Evolutionary conservation across 192 early-diverging fungal genomes (phyloP).

Genomic region (Diversispora eburnea): DNA sequence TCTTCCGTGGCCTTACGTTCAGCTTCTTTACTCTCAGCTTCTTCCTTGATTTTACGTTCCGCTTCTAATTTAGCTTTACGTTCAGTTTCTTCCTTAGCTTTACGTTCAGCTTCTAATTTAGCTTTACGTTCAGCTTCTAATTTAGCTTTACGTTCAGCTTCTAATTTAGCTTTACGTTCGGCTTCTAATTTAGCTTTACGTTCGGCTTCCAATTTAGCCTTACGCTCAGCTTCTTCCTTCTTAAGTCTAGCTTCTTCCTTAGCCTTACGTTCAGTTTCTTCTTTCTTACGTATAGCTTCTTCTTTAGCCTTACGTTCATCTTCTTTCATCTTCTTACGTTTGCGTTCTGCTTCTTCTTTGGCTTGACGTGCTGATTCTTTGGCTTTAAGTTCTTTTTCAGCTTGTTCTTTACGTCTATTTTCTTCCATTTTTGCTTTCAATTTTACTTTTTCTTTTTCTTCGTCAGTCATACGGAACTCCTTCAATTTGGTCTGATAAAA

Average conservation of each 20-base stretch:
- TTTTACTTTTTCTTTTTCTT: background rate
- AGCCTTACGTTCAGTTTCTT: background rate
- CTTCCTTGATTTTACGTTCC: background rate
- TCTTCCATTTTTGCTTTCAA: background rate
- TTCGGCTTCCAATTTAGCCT: conserved; percentile 6
- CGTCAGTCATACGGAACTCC: background rate
- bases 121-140: background rate
- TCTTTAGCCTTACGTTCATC: background rate
- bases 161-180: background rate
- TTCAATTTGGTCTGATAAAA: background rate
- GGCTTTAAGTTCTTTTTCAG: background rate
- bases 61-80: background rate
- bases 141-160: background rate
- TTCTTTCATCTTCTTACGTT: background rate
- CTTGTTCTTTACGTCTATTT: background rate
- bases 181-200: background rate
- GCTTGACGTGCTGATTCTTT: background rate
- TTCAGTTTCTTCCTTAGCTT: conserved; percentile 2
- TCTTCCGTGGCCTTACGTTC: conserved; percentile 5
- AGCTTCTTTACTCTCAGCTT: background rate
- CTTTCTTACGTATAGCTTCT: background rate
- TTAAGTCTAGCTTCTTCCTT: background rate
- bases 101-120: background rate
- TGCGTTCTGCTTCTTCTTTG: background rate
- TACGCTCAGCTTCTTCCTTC: background rate